Evolutionary conservation across 257 asterid species (phyloP).

Genomic region (Solanum megistacrolobum): DNA sequence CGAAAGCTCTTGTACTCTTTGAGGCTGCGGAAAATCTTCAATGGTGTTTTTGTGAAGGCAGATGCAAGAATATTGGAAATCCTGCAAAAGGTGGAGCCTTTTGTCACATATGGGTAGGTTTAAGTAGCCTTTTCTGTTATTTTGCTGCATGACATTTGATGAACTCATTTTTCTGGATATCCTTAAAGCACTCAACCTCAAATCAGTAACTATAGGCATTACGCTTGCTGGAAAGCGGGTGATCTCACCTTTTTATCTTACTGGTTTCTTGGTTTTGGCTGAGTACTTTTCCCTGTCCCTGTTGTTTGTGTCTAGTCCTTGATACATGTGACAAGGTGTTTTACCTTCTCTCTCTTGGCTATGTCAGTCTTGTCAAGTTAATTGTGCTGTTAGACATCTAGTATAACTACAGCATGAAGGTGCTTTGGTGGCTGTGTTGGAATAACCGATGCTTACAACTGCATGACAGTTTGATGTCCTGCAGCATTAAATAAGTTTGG

Average conservation of each 20-base stretch:
- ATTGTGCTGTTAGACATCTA: neutral
- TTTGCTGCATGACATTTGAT: neutral
- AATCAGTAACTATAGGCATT: neutral
- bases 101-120: conserved; percentile 82
- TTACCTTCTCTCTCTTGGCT: neutral
- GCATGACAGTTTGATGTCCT: neutral
- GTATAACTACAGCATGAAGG: neutral
- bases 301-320: neutral
- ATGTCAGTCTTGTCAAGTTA: neutral
- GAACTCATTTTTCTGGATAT: neutral
- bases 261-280: neutral
- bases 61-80: conserved; percentile 42
- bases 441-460: neutral
- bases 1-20: conserved; percentile 57
- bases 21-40: conserved; percentile 56
- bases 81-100: conserved; percentile 81
- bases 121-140: neutral
- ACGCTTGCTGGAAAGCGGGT: neutral
- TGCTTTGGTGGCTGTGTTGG: neutral
- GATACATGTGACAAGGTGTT: neutral
- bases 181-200: neutral
- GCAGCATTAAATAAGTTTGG: neutral
- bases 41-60: conserved; percentile 78
- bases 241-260: neutral
- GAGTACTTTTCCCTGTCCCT: neutral